Evolutionary conservation across 1,139 yeast species (phyloP), one percentile per base, ranked within the genome.

Genomic region (Blastobotrys illinoisensis): DNA sequence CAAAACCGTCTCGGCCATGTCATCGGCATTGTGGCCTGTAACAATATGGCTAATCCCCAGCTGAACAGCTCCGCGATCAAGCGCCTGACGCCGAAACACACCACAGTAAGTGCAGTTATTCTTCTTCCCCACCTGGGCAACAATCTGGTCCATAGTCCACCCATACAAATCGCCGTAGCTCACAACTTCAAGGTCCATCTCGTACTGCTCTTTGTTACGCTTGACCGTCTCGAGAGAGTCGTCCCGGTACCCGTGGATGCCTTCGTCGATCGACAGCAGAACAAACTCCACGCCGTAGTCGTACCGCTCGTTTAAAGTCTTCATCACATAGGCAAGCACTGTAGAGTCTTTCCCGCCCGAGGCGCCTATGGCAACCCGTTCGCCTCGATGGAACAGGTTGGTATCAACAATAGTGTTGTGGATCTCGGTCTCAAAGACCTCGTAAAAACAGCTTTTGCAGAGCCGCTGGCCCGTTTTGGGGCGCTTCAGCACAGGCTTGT

Each of bases 131-230:
- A 97, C 95, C 69, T 95, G 89, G 1, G 93, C 84, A 1, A 95
- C 99, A 52, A 95, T 89, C 66, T 90, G 96, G 72, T 95, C 99
- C 99, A 95, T 93, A 9, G 96, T 88, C 99, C 99, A 95, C 19
- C 77, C 79, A 67, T 93, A 95, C 19, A 95, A 75, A 44, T 91
- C 97, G 60, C 83, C 83, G 66, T 93, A 95, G 5, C 97, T 88
- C 5, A 95, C 86, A 56, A 95, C 90, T 66, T 88, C 93, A 54
- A 95, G 74, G 0, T 95, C 96, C 83, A 95, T 82, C 14, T 82
- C 79, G 69, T 95, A 95, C 69, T 95, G 99, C 23, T 75, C 73
- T 70, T 90, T 91, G 71, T 95, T 95, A 61, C 99, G 79, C 68
- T 91, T 89, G 53, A 95, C 99, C 0, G 99, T 95, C 32, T 97